These are phyloP conservation scores for Colletotrichum lini DNA, from an alignment of 2,329 filamentous ascomycete genomes.

Conservation along the genomic window DNA sequence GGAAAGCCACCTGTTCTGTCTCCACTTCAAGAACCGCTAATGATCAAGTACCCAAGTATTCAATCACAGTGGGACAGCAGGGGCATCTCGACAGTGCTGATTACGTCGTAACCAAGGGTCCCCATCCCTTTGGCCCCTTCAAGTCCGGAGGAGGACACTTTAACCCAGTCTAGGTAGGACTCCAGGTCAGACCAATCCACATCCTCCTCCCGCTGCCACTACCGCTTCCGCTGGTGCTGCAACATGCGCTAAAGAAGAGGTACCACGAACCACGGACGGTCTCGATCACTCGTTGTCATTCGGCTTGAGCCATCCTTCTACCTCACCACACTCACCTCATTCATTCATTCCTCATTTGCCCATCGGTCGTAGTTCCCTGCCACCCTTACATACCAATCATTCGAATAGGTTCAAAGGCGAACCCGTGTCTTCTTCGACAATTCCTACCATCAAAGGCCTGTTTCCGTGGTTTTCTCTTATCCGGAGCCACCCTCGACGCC, in stretches of 20 bases:
- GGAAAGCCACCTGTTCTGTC: slow-evolving; percentile 23
- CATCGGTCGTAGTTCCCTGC: neutral
- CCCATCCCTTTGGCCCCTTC: slow-evolving; percentile 11
- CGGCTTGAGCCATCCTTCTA: slow-evolving; percentile 1
- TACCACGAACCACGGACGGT: slow-evolving; percentile 11
- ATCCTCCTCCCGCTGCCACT: slow-evolving; percentile 13
- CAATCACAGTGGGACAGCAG: slow-evolving; percentile 17
- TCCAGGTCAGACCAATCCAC: slow-evolving; percentile 2
- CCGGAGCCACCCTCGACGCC: slow-evolving; percentile 15
- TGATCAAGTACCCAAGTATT: slow-evolving; percentile 16
- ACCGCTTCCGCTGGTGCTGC: slow-evolving; percentile 12
- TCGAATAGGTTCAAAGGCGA: slow-evolving; percentile 15
- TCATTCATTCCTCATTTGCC: slow-evolving; percentile 22
- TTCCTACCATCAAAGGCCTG: neutral
- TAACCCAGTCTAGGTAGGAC: slow-evolving; percentile 8
- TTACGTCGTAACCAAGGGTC: slow-evolving; percentile 35
- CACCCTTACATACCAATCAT: slow-evolving; percentile 9
- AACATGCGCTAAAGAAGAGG: slow-evolving; percentile 17
- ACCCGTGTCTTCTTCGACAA: slow-evolving; percentile 15
- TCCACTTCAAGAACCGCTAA: slow-evolving; percentile 29
- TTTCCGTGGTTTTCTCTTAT: slow-evolving; percentile 10
- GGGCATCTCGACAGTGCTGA: slow-evolving; percentile 17
- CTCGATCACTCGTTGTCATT: slow-evolving; percentile 11
- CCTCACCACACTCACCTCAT: slow-evolving; percentile 2
- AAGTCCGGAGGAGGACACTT: slow-evolving; percentile 8